phyloP scores from a whole-genome alignment of 78 protist genomes.

The Dictyostelium purpureum region DNA sequence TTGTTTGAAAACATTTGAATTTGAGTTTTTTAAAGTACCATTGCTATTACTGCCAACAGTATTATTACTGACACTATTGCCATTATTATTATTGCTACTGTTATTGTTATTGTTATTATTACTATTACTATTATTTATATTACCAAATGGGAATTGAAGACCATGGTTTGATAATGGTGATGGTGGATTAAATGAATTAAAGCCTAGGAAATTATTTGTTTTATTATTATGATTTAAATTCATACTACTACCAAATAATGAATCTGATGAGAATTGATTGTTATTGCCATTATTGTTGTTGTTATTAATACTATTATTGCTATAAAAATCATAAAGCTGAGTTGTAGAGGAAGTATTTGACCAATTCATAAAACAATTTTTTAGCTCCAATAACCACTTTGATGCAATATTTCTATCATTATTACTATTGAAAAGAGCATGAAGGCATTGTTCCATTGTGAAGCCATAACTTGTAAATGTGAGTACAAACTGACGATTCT shows the following conservation, averaged over 20 bases:
- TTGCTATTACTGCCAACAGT: background rate
- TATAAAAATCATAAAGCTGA: no score
- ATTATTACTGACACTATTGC: background rate
- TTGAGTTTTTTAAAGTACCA: background rate
- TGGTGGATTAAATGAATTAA: background rate
- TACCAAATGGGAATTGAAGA: background rate
- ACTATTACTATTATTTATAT: constrained; percentile 7
- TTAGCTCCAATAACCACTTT: constrained; percentile 44
- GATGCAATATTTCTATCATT: constrained; percentile 48
- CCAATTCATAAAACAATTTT: constrained; percentile 37
- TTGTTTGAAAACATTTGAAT: no score
- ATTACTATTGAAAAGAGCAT: constrained; percentile 37
- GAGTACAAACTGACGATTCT: constrained; percentile 7
- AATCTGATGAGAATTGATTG: no score
- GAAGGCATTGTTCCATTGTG: constrained; percentile 56
- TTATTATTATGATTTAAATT: no score
- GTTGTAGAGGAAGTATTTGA: background rate
- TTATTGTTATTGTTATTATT: background rate
- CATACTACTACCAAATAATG: no score
- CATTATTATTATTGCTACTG: background rate
- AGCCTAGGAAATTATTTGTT: no score
- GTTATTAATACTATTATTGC: no score
- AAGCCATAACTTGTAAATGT: constrained; percentile 53
- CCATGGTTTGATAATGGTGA: background rate
- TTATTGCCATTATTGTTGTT: no score